Evolutionary conservation across 108 stramenopile species (phyloP).

Genomic region (Poteriospumella lacustris): DNA sequence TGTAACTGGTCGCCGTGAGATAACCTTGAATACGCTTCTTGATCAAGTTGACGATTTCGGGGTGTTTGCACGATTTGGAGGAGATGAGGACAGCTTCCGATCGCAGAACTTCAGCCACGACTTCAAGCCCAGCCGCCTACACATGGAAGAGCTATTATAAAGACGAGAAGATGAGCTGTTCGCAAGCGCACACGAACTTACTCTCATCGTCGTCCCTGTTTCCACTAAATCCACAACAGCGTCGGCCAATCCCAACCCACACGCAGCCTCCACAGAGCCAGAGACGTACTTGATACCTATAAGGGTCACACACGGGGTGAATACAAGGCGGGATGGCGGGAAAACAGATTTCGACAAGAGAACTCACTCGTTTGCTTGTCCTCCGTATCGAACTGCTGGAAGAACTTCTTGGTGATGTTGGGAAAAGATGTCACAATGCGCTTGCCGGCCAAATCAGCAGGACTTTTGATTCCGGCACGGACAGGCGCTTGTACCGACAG

Average conservation of each 20-base stretch:
- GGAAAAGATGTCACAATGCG: constrained; percentile 93
- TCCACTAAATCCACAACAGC: constrained; percentile 95
- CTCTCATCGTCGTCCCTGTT: constrained; percentile 93
- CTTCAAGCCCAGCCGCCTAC: constrained; percentile 86
- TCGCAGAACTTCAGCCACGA: constrained; percentile 80
- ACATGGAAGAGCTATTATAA: background rate
- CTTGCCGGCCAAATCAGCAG: constrained; percentile 70
- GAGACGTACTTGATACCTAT: constrained; percentile 70
- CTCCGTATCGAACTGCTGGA: constrained; percentile 66
- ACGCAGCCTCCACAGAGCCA: constrained; percentile 92
- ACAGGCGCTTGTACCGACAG: constrained; percentile 84
- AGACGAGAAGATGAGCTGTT: too few relatives aligned
- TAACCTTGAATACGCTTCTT: constrained; percentile 86
- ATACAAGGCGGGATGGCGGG: background rate
- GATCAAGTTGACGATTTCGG: constrained; percentile 71
- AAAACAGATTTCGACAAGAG: background rate
- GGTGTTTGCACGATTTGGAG: constrained; percentile 74
- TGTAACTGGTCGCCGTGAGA: constrained; percentile 85
- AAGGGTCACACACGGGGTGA: background rate
- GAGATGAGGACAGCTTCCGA: constrained; percentile 54
- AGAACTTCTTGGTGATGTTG: constrained; percentile 72
- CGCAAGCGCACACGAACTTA: too few relatives aligned
- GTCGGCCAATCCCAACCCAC: constrained; percentile 85
- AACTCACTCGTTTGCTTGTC: constrained; percentile 65
- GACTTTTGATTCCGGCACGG: constrained; percentile 61